Evolutionary conservation across 176 grass and related monocot genomes (phyloP), one percentile per base, ranked within the genome.

Genomic region (Musa acuminata): DNA sequence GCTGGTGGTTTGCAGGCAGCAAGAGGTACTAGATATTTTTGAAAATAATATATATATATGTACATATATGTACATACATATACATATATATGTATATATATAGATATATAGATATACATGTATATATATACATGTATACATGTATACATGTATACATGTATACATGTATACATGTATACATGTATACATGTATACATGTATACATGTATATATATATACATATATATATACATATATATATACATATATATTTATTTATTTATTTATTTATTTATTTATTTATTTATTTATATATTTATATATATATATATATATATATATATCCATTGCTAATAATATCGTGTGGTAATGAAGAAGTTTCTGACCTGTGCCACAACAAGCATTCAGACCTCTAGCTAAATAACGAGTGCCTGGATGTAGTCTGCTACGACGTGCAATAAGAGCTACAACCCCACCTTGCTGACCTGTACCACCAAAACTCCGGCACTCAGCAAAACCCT

Each of bases 341-440:
- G 19, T 43, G 6, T 57, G 3, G 2, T 52, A 22, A 69, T 43
- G 21, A 71, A 20, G 24, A 73, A 10, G 35, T 58, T 2, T 29
- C 78, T 75, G 25, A 79, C 95, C 95, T 69, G 95, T 94, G 55
- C 95, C 88, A 66, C 88, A 99, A 81, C 95, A 99, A 76, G 90
- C 90, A 84, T 99, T 99, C 35, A 99, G 68, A 55, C 95, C 95
- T 85, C 95, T 87, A 72, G 90, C 95, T 86, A 99, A 85, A 79
- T 99, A 99, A 75, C 90, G 90, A 17, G 95, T 99, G 70, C 95
- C 95, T 77, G 95, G 95, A 87, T 99, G 95, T 58, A 99, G 77
- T 75, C 89, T 92, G 50, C 95, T 99, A 74, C 95, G 95, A 27
- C 95, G 91, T 59, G 95, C 95, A 87, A 94, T 82, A 77, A 99